Percentiles rank a stretch among this genome's conserved stretches.
Evolutionary conservation across 495 filamentous ascomycete species (phyloP).

Genomic region (Podospora pseudopauciseta): DNA sequence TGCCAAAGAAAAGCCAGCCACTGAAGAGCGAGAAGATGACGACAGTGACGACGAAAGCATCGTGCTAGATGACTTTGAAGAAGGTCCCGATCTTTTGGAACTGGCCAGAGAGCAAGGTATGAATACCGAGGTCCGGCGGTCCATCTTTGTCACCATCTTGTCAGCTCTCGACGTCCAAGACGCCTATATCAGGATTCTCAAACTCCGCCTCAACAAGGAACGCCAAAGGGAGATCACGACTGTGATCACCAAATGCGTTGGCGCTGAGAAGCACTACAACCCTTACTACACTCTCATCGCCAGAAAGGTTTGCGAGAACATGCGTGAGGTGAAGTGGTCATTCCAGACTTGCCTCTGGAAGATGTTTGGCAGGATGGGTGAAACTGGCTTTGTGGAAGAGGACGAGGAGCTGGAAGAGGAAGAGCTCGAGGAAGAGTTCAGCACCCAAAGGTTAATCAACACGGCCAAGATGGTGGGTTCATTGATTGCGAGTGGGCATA

Average conservation of each 20-base stretch:
- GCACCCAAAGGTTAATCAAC: slow-evolving; percentile 74
- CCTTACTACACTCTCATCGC: slow-evolving; percentile 90
- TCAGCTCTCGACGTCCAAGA: slow-evolving; percentile 84
- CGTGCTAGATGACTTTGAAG: slow-evolving; percentile 45
- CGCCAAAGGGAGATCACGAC: slow-evolving; percentile 85
- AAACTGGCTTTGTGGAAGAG: slow-evolving; percentile 59
- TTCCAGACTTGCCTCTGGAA: slow-evolving; percentile 87
- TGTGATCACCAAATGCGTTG: slow-evolving; percentile 82
- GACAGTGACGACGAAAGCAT: slow-evolving; percentile 31
- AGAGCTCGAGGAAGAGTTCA: slow-evolving; percentile 46
- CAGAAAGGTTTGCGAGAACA: slow-evolving; percentile 65
- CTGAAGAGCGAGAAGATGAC: slow-evolving; percentile 44
- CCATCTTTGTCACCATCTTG: slow-evolving; percentile 88
- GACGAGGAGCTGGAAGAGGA: slow-evolving; percentile 46
- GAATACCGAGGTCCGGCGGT: slow-evolving; percentile 90
- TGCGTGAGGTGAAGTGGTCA: slow-evolving; percentile 68
- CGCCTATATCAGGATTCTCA: slow-evolving; percentile 70
- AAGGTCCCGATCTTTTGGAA: slow-evolving; percentile 60
- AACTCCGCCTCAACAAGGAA: slow-evolving; percentile 76
- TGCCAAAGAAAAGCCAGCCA: slow-evolving; percentile 16
- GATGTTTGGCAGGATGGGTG: slow-evolving; percentile 80
- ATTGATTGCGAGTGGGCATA: slow-evolving; percentile 62
- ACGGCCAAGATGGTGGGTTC: slow-evolving; percentile 80
- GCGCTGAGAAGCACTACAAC: slow-evolving; percentile 80
- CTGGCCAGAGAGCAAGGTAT: slow-evolving; percentile 82